Conservation (phyloP, 345 rosid genomes). For the Hirschfeldia incana region DNA sequence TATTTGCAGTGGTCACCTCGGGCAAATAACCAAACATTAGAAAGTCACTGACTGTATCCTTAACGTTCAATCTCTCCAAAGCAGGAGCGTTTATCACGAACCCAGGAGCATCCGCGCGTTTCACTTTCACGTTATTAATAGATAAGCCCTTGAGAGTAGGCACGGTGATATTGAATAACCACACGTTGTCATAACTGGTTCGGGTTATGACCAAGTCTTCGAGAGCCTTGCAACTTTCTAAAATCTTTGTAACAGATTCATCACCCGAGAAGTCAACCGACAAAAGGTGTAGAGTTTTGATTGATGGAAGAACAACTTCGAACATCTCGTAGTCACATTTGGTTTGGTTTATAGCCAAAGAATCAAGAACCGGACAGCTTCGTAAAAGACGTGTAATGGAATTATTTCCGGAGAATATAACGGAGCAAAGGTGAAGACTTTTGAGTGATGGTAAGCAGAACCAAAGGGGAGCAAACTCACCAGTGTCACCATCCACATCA, state of each 20-base stretch:
- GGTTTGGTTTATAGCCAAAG: slow-evolving; percentile 3
- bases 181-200: background rate
- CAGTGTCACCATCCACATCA: background rate
- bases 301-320: background rate
- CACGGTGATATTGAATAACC: background rate
- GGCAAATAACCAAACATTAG: background rate
- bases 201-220: background rate
- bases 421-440: background rate
- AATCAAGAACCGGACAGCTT: background rate
- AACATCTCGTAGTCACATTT: background rate
- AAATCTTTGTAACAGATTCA: background rate
- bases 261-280: background rate
- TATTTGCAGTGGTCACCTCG: background rate
- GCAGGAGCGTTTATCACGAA: background rate
- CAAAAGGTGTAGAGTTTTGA: background rate
- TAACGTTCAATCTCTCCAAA: background rate
- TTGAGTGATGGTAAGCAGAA: background rate
- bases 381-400: background rate
- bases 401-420: background rate
- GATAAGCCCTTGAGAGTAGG: slow-evolving; percentile 3
- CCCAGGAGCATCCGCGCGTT: background rate
- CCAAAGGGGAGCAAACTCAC: background rate
- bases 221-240: background rate
- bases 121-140: background rate
- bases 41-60: background rate